Percentiles rank a stretch among this genome's conserved stretches.
Conservation (phyloP, 2,329 filamentous ascomycete genomes). For the Fusarium irregulare region DNA sequence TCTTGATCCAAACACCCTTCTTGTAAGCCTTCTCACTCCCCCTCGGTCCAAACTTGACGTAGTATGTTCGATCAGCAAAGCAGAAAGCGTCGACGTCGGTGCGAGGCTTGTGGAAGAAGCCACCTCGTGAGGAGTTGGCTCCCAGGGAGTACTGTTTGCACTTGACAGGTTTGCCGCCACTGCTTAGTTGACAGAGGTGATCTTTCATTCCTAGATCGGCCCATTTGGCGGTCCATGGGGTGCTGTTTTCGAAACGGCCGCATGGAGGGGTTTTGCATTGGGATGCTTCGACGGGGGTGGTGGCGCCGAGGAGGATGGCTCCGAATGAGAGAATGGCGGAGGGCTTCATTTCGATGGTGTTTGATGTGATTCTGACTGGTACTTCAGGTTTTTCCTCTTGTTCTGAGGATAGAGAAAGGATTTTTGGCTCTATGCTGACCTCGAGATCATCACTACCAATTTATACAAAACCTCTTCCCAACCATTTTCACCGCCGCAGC, state of each 20-base stretch:
- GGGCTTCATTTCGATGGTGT: not conserved
- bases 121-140: not conserved
- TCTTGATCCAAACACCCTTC: slow-evolving; percentile 7
- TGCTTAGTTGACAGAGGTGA: not conserved
- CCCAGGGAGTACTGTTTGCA: slow-evolving; percentile 1
- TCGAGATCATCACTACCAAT: not conserved
- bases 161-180: not conserved
- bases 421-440: rapidly evolving
- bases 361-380: no score
- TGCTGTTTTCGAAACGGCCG: slow-evolving; percentile 10
- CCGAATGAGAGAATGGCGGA: not conserved
- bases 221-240: not conserved
- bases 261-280: not conserved
- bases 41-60: not conserved
- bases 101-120: not conserved
- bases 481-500: not conserved
- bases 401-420: rapidly evolving
- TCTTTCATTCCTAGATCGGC: not conserved
- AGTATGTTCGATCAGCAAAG: slow-evolving; percentile 2
- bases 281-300: not conserved
- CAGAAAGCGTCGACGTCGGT: slow-evolving; percentile 3
- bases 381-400: no score
- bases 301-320: not conserved
- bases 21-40: not conserved
- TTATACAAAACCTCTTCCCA: not conserved